Evolutionary conservation across 495 filamentous ascomycete species (phyloP), one percentile per base, ranked within the genome.

Genomic region (Pseudevernia furfuracea): DNA sequence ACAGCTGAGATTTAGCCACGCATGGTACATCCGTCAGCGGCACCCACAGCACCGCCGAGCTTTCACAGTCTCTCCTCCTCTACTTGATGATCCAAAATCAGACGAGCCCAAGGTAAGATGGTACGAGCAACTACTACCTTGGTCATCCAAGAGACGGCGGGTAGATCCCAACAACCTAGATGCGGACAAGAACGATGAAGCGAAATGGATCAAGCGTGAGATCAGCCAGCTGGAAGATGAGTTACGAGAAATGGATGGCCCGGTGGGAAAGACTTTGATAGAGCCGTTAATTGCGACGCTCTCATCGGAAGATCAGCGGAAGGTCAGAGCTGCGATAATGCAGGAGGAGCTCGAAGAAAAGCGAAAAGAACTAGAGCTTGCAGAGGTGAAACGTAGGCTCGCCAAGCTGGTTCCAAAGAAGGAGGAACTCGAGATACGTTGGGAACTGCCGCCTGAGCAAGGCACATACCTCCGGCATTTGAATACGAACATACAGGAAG

Each of bases 131-230:
- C 41, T 64, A n/a, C 60, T 49, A 36, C 63, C 62, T 15, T 61
- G 66, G 52, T 62, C 67, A 23, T 46, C 43, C 71, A 41, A 71
- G 64, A n/a, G 74, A 76, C 43, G 73, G 64, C 67, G 71, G 69
- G 66, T 83, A 60, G 72, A 81, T 62, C 82, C 81, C 65, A 81
- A 85, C 68, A 75, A 81, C 39, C 78, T 87, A 68, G 80, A 82
- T 58, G 65, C 75, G 32, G 74, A 82, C 23, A 78, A 89, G 68
- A 80, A 82, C 34, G 72, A 70, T 55, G 80, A 79, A 19, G 71
- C 71, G 43, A 73, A 79, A 59, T 77, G 76, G 38, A 62, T 82
- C 30, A 74, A 81, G 59, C 72, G 79, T 25, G 69, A 75, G 64
- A 74, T 80, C 41, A 73, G 77, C 57, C 78, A 80, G 64, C 67